Conservation (phyloP, 2,329 filamentous ascomycete genomes). For the Exophiala bonariae region DNA sequence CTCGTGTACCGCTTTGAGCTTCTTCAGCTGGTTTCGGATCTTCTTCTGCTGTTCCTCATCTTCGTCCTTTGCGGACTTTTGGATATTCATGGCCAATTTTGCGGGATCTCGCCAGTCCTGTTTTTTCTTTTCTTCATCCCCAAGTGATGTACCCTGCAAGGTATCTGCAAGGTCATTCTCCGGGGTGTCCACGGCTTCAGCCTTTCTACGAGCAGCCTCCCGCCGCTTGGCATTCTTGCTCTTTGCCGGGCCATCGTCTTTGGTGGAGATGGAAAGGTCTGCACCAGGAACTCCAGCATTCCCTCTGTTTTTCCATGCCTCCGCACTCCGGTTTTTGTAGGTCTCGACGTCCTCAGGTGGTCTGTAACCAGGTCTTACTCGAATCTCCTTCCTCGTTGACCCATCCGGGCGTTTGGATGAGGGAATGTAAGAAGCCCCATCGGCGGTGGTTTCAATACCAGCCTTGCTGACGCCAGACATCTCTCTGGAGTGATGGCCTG, state of each 20-base stretch:
- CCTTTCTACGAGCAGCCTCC: constrained; percentile 60
- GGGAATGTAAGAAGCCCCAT: constrained; percentile 85
- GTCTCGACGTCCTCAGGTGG: constrained; percentile 94
- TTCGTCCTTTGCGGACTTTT: constrained; percentile 55
- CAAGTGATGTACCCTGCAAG: constrained; percentile 18
- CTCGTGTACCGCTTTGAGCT: constrained; percentile 88
- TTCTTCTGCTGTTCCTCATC: constrained; percentile 89
- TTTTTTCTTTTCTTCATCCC: constrained; percentile 27
- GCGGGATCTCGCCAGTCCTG: constrained; percentile 28
- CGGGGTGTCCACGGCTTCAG: constrained; percentile 47
- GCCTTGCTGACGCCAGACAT: constrained; percentile 38
- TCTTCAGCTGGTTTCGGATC: constrained; percentile 87
- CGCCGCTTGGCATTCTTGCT: constrained; percentile 86
- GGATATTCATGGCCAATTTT: constrained; percentile 28
- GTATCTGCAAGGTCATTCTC: constrained; percentile 36
- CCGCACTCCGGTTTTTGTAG: constrained; percentile 90
- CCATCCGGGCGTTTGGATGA: constrained; percentile 84
- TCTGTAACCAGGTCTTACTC: constrained; percentile 87
- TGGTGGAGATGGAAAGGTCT: constrained; percentile 52
- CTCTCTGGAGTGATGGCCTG: no score
- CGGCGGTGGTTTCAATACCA: constrained; percentile 77
- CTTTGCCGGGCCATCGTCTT: constrained; percentile 54
- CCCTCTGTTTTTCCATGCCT: constrained; percentile 76
- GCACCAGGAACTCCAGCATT: constrained; percentile 75
- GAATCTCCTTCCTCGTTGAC: constrained; percentile 89